Conservation (phyloP, 352 stramenopile genomes). For the Globisporangium middletonii region DNA sequence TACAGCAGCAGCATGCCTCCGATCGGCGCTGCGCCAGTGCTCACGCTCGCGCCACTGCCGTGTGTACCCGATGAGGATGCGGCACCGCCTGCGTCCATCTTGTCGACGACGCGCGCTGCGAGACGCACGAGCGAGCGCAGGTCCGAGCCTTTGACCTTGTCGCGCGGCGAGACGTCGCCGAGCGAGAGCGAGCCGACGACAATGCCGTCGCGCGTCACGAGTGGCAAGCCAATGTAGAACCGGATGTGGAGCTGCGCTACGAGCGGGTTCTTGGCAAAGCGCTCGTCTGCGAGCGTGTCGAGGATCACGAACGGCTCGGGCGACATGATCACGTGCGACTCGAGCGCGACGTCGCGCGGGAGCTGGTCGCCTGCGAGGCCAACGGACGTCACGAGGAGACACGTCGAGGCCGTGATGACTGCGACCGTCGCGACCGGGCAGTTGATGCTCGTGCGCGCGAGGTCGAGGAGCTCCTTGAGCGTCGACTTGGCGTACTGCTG, state of each 20-base stretch:
- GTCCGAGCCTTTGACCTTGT: slow-evolving; percentile 58
- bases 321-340: slow-evolving; percentile 76
- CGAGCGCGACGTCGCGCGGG: slow-evolving; percentile 65
- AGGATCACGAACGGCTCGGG: slow-evolving; percentile 62
- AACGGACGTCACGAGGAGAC: slow-evolving; percentile 70
- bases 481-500: slow-evolving; percentile 70
- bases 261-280: slow-evolving; percentile 73
- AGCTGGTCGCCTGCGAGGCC: slow-evolving; percentile 73
- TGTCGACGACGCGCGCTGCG: slow-evolving; percentile 58
- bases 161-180: slow-evolving; percentile 52
- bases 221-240: slow-evolving; percentile 72
- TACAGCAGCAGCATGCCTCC: slow-evolving; percentile 16
- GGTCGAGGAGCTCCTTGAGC: slow-evolving; percentile 65
- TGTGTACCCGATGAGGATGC: not conserved
- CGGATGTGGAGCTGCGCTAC: slow-evolving; percentile 64
- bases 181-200: slow-evolving; percentile 70
- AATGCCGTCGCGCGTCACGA: slow-evolving; percentile 64
- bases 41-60: not conserved
- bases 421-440: slow-evolving; percentile 67
- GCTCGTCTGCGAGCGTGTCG: slow-evolving; percentile 68
- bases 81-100: slow-evolving; percentile 51
- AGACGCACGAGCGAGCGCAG: slow-evolving; percentile 65
- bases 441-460: slow-evolving; percentile 60
- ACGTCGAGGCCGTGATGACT: slow-evolving; percentile 64
- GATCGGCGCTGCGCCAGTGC: slow-evolving; percentile 7